Conservation (phyloP, 352 stramenopile genomes). For the Pythium phragmitis region DNA sequence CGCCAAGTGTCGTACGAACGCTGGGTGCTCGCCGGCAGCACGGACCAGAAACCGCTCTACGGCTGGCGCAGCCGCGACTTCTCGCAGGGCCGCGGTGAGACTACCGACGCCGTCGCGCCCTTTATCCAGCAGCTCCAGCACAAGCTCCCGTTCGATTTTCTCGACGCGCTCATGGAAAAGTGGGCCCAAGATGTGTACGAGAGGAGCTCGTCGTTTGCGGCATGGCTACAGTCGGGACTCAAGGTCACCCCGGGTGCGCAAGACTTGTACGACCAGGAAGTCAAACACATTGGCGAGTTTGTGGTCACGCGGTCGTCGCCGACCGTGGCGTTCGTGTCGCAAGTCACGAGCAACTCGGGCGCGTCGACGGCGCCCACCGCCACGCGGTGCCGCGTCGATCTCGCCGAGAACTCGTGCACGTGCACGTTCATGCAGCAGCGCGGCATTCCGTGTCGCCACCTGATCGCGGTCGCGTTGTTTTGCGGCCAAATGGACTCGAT, state of each 20-base stretch:
- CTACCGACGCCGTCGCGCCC: conserved; percentile 15
- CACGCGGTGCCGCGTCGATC: conserved; percentile 35
- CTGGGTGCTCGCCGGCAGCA: conserved; percentile 47
- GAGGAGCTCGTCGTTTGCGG: conserved; percentile 34
- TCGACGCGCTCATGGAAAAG: conserved; percentile 42
- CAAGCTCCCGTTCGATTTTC: conserved; percentile 46
- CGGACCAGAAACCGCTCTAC: conserved; percentile 41
- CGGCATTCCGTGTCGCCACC: conserved; percentile 55
- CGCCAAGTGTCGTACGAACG: conserved; percentile 45
- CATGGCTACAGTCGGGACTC: conserved; percentile 40
- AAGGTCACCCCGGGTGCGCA: conserved; percentile 47
- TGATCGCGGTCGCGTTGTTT: conserved; percentile 57
- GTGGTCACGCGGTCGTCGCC: conserved; percentile 51
- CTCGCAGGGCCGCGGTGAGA: conserved; percentile 34
- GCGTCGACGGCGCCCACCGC: conserved; percentile 21
- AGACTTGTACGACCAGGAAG: conserved; percentile 51
- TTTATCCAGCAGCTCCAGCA: conserved; percentile 29
- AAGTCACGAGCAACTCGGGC: conserved; percentile 36
- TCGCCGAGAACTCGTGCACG: conserved; percentile 43
- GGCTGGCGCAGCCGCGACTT: conserved; percentile 54
- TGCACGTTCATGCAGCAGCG: conserved; percentile 60
- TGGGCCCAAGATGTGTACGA: conserved; percentile 46
- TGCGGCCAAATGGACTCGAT: conserved; percentile 50
- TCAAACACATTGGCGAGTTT: conserved; percentile 47
- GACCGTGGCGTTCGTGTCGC: conserved; percentile 52